Evolutionary conservation across 805 yeast species (phyloP).

Genomic region (Metschnikowia matae): DNA sequence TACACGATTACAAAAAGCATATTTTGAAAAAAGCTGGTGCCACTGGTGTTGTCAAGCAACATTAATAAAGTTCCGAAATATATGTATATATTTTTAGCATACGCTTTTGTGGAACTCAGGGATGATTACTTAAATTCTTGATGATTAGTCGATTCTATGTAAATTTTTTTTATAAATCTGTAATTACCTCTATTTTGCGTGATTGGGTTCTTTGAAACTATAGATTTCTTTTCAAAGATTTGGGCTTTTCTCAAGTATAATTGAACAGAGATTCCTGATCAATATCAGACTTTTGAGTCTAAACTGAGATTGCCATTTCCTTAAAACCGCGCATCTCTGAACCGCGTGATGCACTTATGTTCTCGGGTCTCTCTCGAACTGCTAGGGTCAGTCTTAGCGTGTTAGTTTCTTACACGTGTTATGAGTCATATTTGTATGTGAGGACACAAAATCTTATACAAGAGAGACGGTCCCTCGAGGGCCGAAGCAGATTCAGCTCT

Average conservation of each 20-base stretch:
- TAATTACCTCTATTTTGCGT: no score
- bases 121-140: no score
- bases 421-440: slow-evolving; percentile 57
- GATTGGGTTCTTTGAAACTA: background rate
- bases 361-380: slow-evolving; percentile 22
- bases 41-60: slow-evolving; percentile 88
- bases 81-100: background rate
- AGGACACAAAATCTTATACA: slow-evolving; percentile 53
- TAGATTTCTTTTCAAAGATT: no score
- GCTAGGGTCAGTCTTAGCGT: slow-evolving; percentile 41
- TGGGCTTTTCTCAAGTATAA: no score
- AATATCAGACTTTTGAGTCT: no score
- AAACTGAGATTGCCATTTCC: background rate
- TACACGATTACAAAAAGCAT: slow-evolving; percentile 85
- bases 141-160: background rate
- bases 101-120: no score
- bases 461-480: slow-evolving; percentile 8
- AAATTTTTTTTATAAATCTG: background rate
- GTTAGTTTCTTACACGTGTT: slow-evolving; percentile 56
- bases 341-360: background rate
- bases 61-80: slow-evolving; percentile 23
- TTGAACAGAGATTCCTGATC: no score
- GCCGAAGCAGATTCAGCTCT: slow-evolving; percentile 26
- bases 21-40: slow-evolving; percentile 73
- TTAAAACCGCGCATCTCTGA: background rate